phyloP scores from a whole-genome alignment of 2,329 filamentous ascomycete genomes.

The Rhexocercosporidium sp. region DNA sequence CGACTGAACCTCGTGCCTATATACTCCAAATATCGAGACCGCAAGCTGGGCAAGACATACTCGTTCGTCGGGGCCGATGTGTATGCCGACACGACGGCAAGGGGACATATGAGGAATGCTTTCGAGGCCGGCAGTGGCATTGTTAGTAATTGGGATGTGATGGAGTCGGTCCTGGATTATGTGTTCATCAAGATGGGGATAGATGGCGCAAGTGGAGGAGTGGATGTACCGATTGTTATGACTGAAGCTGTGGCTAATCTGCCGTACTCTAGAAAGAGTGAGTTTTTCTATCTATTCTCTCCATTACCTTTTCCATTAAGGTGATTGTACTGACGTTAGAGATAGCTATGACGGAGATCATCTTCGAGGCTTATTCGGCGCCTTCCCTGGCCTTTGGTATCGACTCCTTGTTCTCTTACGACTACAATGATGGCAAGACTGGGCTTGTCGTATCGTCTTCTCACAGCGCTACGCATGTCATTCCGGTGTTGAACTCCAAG shows the following conservation, averaged over 20 bases:
- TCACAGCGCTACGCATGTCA: conserved; percentile 92
- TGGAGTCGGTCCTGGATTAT: conserved; percentile 94
- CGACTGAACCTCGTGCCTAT: conserved; percentile 83
- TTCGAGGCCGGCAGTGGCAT: conserved; percentile 92
- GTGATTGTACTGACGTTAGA: conserved; percentile 40
- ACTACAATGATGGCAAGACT: conserved; percentile 81
- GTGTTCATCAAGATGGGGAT: conserved; percentile 93
- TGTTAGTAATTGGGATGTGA: conserved; percentile 96
- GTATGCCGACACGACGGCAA: conserved; percentile 90
- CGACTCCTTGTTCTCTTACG: conserved; percentile 95
- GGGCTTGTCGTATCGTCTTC: conserved; percentile 92
- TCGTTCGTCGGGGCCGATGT: conserved; percentile 92
- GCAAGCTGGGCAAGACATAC: conserved; percentile 90
- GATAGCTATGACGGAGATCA: conserved; percentile 91
- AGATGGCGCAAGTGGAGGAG: conserved; percentile 72
- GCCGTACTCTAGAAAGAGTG: conserved; percentile 86
- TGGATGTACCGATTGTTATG: conserved; percentile 91
- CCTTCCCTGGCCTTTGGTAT: conserved; percentile 93
- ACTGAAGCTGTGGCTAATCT: conserved; percentile 94
- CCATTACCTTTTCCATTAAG: too few species aligned
- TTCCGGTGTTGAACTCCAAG: conserved; percentile 88
- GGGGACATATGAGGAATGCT: conserved; percentile 86
- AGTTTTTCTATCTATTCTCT: too few species aligned
- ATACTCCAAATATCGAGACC: conserved; percentile 93
- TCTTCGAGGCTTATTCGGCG: conserved; percentile 94